Evolutionary conservation across 2,329 filamentous ascomycete species (phyloP), one percentile per base, ranked within the genome.

Genomic region (Cladobotryum protrusum): DNA sequence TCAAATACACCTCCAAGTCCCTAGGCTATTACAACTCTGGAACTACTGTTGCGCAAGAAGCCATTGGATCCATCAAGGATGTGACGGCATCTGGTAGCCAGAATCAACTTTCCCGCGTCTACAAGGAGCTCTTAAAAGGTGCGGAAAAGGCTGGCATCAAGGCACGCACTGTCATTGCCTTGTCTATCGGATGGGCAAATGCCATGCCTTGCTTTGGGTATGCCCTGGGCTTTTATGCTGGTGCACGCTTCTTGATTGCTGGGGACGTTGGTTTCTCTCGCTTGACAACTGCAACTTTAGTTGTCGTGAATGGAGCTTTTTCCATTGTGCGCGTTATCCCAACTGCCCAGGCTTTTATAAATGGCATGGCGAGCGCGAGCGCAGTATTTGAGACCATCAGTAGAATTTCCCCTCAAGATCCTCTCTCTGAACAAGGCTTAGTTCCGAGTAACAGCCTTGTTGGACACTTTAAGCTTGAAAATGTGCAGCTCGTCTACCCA

Each of bases 401-500:
- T 63, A 89, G 0, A 85, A 87, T 1, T 4, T 47, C 44, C 17
- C 33, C 44, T 24, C 73, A 95, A 45, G 85, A 95, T 61, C 84
- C 89, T 0, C 81, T 81, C 6, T 80, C 78, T 3, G 75, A 79
- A 5, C 73, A 76, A 8, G 93, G 92, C 17, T 73, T 80, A 53
- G 90, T 77, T 57, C 77, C 24, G 6, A 29, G 93, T 1, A 82
- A 89, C 1, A 68, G 80, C 18, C 76, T 96, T 2, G 74, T 85
- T 52, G 92, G 92, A 29, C 82, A 81, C n/a, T 85, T 99, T 51
- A 86, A 90, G 57, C 78, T 99, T 41, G 81, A 83, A 58, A 79
- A 89, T 58, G 78, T 97, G 63, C 92, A 87, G 67, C 91, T 96
- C 68, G 91, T 96, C 59, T 97, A 99, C 61, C 93, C 93, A 3